A percentile compares a stretch with the other conserved stretches of the same genome.
phyloP scores from a whole-genome alignment of 176 grass and related monocot genomes.

The Canna indica region DNA sequence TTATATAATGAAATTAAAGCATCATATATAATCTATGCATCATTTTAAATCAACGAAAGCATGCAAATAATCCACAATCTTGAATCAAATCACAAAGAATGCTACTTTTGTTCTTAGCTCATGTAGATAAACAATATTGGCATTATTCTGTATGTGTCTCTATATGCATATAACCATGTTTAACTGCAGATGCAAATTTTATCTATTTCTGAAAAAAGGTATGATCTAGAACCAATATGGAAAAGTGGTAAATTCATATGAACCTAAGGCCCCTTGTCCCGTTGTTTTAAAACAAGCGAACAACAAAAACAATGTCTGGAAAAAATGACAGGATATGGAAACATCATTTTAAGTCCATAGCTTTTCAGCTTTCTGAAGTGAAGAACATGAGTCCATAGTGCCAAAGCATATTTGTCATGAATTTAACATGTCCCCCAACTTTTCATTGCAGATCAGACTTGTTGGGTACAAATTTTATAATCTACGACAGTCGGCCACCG shows the following conservation, averaged over 20 bases:
- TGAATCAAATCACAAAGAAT: no score
- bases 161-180: background rate
- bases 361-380: background rate
- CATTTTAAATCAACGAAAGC: no score
- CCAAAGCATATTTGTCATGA: background rate
- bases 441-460: conserved; percentile 69
- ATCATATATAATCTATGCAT: background rate
- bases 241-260: background rate
- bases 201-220: background rate
- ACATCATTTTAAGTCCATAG: background rate
- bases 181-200: background rate
- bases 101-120: no score
- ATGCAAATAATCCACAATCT: no score
- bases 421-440: background rate
- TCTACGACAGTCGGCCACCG: conserved; percentile 60
- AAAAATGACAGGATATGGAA: background rate
- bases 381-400: background rate
- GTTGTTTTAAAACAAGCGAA: background rate
- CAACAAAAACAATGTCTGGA: background rate
- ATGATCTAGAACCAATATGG: background rate
- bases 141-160: no score
- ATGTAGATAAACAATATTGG: no score
- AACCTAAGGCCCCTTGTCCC: background rate
- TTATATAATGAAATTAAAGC: background rate
- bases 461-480: conserved; percentile 71